Evolutionary conservation across 1,139 yeast genomes (phyloP), one percentile per base, ranked within the genome.

Genomic region (Scheffersomyces segobiensis): DNA sequence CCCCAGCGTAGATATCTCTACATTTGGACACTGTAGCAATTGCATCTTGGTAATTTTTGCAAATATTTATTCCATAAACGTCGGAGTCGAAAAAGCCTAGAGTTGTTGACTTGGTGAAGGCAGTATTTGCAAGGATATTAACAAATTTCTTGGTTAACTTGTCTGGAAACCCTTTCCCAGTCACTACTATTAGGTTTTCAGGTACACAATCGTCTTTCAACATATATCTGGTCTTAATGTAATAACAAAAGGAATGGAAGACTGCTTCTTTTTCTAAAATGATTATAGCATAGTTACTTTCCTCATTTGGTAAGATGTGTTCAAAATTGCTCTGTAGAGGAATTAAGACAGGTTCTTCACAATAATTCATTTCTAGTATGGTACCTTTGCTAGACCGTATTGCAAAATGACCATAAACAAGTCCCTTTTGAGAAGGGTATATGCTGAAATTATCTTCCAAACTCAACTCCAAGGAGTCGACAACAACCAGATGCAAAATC

Each of bases 141-240:
- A 74, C 67, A 58, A 75, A 75, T 21, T 57, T 57, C 55, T 68
- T 66, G 0, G 81, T 76, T 14, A 74, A 59, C 6, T 60, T 56
- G 59, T 78, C 82, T 0, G 96, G 93, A 62, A 78, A 88, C 4
- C 96, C 96, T 68, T 86, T 87, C 0, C 91, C 93, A 0, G 88
- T 86, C 0, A 87, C 67, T 0, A 86, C 63, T 5, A 85, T 63
- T 22, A 71, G 3, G 8, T 55, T 51, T 10, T 39, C 52, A n/a
- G 61, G 42, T 58, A 49, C 19, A 46, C 46, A 32, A 47, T 62
- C 21, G 51, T 58, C 10, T 64, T 55, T 46, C 50, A 17, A 3
- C 50, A 20, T 21, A 32, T 32, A 32, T 14, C 14, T 21, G n/a
- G 26, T 49, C 3, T 55, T 59, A 21, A 65, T 67, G 63, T 54